Base-by-base conservation (phyloP, 352 stramenopile species). In the Pythium pyrilobum region DNA sequence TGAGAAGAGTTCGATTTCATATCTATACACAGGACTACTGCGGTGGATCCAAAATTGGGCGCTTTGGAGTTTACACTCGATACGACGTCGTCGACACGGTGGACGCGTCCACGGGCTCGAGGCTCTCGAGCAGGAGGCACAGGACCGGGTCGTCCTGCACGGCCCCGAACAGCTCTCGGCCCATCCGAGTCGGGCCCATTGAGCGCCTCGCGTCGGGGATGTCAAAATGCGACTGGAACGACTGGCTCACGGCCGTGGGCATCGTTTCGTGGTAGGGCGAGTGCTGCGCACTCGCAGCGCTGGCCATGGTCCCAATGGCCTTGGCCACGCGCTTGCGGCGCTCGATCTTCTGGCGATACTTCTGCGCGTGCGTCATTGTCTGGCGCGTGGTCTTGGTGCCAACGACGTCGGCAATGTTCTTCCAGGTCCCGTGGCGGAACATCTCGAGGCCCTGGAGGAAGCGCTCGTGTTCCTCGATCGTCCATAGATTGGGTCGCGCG, bases 281-380 rank as follows among this genome's bases (percentile, higher is more conserved):
- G 5, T 40, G 5, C 7, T 5, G 34, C 15, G 12, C 7, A 40
- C 34, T 43, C 37, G 37, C 5, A 43, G 32, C 31, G 32, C 8
- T 45, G 41, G 34, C 20, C 34, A 12, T 15, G 34, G 12, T 15
- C 4, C 6, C 37, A 24, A 21, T 24, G 16, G 16, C 18, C 37
- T 21, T n/a, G n/a, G n/a, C n/a, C n/a, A n/a, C n/a, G n/a, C n/a
- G n/a, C n/a, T n/a, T n/a, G n/a, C n/a, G n/a, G n/a, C n/a, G n/a
- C n/a, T n/a, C n/a, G 15, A 54, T 61, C 36, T 54, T 61, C 44
- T 54, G 43, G 2, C 53, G 43, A 25, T 81, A 81, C 45, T 84
- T 84, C 28, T 84, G 73, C 5, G 70, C 70, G 25, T 84, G 73
- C n/a, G 67, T 77, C 71, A 81, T 79, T n/a, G 69, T 83, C 56